Conservation (phyloP, 2,329 filamentous ascomycete genomes). For the Lachnellula hyalina region DNA sequence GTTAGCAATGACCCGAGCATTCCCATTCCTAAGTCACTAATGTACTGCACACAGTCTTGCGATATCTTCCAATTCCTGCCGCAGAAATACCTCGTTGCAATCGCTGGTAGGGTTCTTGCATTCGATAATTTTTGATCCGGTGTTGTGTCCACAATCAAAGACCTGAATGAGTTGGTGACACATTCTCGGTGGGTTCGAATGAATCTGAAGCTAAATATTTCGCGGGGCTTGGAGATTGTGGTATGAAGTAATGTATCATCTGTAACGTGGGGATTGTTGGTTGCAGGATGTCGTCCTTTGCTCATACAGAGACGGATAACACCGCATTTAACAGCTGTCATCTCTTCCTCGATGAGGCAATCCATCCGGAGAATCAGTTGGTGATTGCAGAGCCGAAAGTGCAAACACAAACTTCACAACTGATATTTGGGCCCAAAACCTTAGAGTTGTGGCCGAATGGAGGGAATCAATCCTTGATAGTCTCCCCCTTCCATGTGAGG, state of each 20-base stretch:
- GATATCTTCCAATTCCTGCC: slow-evolving; percentile 21
- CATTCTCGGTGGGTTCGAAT: slow-evolving; percentile 10
- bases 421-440: background rate
- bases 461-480: slow-evolving; percentile 11
- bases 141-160: slow-evolving; percentile 25
- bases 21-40: background rate
- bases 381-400: background rate
- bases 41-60: slow-evolving; percentile 19
- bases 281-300: background rate
- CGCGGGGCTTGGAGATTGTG: background rate
- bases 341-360: background rate
- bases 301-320: background rate
- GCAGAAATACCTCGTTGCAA: slow-evolving; percentile 24
- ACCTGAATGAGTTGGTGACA: slow-evolving; percentile 27
- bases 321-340: background rate
- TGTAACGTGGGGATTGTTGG: background rate
- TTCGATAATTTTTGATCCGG: slow-evolving; percentile 10
- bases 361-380: background rate
- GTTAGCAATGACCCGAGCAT: background rate
- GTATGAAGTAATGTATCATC: background rate
- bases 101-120: slow-evolving; percentile 17
- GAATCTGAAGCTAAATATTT: background rate
- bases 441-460: background rate
- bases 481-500: slow-evolving; percentile 46
- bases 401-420: slow-evolving; percentile 2